phyloP scores from a whole-genome alignment of 306 rosid genomes.

The Carpinus fangiana region DNA sequence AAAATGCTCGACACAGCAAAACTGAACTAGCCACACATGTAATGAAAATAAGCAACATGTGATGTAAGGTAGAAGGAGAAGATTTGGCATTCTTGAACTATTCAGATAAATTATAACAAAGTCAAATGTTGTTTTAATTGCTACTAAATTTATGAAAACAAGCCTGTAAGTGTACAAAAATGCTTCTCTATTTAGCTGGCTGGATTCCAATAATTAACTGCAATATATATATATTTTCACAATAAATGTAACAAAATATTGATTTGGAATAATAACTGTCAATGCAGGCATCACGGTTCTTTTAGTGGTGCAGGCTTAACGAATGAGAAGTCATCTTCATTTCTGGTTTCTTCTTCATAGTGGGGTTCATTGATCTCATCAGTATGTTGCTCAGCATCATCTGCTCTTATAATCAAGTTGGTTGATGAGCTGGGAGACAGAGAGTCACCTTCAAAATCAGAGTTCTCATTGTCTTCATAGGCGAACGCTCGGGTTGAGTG shows the following conservation, averaged over 20 bases:
- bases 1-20: too few species aligned
- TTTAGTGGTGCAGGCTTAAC: slow-evolving; percentile 29
- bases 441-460: slow-evolving; percentile 44
- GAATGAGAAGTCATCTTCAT: slow-evolving; percentile 53
- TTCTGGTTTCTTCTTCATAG: slow-evolving; percentile 31
- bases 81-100: slow-evolving; percentile 10
- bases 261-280: not conserved
- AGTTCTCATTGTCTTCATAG: slow-evolving; percentile 38
- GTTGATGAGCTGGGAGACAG: slow-evolving; percentile 32
- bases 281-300: slow-evolving; percentile 11
- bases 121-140: not conserved
- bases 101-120: not conserved
- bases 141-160: not conserved
- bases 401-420: slow-evolving; percentile 40
- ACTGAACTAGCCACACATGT: too few species aligned
- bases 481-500: slow-evolving; percentile 49
- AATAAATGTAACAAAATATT: not conserved
- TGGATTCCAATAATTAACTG: not conserved
- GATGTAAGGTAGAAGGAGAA: not conserved
- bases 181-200: not conserved
- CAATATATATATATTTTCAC: not conserved
- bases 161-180: not conserved
- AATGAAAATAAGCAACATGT: not conserved
- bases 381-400: slow-evolving; percentile 28
- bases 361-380: slow-evolving; percentile 26